Evolutionary conservation across 2,329 filamentous ascomycete genomes (phyloP), one percentile per base, ranked within the genome.

Genomic region (Aureobasidium sp.): DNA sequence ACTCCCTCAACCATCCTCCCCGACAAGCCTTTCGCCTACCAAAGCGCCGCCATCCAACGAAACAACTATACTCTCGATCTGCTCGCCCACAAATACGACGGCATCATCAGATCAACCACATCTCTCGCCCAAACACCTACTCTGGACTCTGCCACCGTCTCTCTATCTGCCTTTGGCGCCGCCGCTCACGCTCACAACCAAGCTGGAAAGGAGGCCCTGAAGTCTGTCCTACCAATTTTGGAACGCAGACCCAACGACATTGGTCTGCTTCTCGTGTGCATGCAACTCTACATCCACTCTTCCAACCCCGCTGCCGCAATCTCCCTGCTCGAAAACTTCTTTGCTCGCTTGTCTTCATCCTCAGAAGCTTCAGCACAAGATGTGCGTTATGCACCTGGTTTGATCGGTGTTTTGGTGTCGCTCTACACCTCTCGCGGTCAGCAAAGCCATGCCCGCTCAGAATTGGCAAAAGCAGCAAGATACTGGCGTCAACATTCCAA

Each of bases 341-440:
- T 96, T 61, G 82, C 82, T 65, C 83, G 83, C 10, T 80, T 96
- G 1, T 89, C 93, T 68, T 75, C 84, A 52, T 84, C 84, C 3
- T 79, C 74, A 6, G 77, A 78, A 0, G 71, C 80, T 2, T 79
- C 82, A 17, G 80, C 87, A 63, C 79, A 85, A 62, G 86, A 91
- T 67, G 84, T 88, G 29, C 87, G 92, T 12, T 94, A 87, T 73
- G 87, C 90, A 29, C 93, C 94, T 0, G 93, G 93, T 2, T 79
- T 99, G 1, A 83, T 97, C 32, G 91, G 90, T 0, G 80, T 93
- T 1, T 80, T 89, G 3, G 87, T 96, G 10, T 86, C 89, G 2
- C 80, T 99, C 0, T 94, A 96, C 75, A 84, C 85, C 68, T 78
- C 82, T 2, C 87, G 94, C 72, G 87, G 88, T 42, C 88, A 91